phyloP scores from a whole-genome alignment of 2,329 filamentous ascomycete species.

The Ophiostoma australiae region DNA sequence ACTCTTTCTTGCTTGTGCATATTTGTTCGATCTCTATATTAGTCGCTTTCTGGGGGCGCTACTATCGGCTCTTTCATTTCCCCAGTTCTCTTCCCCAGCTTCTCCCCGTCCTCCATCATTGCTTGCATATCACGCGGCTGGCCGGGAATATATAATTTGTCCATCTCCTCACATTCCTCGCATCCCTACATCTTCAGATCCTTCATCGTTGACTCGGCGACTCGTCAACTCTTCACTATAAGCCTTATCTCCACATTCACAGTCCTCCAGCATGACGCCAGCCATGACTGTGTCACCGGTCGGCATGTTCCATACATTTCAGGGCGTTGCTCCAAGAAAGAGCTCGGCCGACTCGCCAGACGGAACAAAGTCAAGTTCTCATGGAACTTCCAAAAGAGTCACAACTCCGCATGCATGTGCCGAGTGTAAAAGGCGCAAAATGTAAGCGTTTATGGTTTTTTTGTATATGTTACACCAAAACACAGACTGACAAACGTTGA shows the following conservation, averaged over 20 bases:
- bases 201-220: neutral
- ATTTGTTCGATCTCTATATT: neutral
- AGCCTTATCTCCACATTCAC: neutral
- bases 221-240: neutral
- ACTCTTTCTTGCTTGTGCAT: neutral
- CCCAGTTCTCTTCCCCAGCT: slow-evolving; percentile 7
- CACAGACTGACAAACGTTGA: neutral
- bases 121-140: neutral
- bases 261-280: slow-evolving; percentile 31
- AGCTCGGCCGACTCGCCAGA: slow-evolving; percentile 40
- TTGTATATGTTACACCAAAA: neutral
- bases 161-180: neutral
- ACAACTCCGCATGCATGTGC: neutral
- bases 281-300: slow-evolving; percentile 46
- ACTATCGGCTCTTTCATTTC: neutral
- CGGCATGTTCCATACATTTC: slow-evolving; percentile 52
- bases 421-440: slow-evolving; percentile 3
- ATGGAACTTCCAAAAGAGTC: neutral
- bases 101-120: neutral
- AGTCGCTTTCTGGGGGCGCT: neutral
- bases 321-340: slow-evolving; percentile 50
- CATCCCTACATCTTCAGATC: neutral
- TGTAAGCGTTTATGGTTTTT: neutral
- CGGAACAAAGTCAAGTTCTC: neutral
- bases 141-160: neutral